Base-by-base conservation (phyloP, 352 stramenopile species). In the Globisporangium nodosum region DNA sequence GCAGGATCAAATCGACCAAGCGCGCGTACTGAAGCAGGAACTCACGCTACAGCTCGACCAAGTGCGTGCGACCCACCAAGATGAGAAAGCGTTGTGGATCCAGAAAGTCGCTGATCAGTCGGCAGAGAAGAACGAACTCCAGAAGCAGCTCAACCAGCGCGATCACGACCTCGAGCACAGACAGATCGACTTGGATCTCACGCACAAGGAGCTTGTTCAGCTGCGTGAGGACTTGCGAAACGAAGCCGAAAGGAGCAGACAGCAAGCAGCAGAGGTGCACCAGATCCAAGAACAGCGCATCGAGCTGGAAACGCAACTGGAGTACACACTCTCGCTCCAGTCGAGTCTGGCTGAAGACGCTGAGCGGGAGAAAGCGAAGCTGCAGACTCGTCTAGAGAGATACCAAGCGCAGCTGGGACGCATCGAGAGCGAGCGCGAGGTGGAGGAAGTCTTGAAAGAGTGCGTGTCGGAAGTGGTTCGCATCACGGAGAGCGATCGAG, bases 21-120 rank as follows among this genome's bases (percentile, higher is more conserved):
- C 71, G n/a, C 59, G 65, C 5, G 57, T 61, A 45, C 64, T 60
- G 3, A 76, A 74, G 52, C 65, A 69, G n/a, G 65, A 80, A 11
- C 65, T 85, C 20, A 62, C 43, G 18, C 56, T 68, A 5, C 60
- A 88, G 50, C 30, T 85, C 4, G 69, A 82, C 3, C 30, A 46
- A 9, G 52, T 80, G 51, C 76, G 71, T 9, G 51, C 11, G 4
- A 61, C 57, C 0, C 69, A 88, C 20, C 74, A 81, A 24, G 37
- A 54, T 9, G 73, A 91, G 24, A 77, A 72, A 35, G 84, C 90
- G 55, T 58, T 69, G 21, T 88, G 73, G 76, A 90, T 91, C 50
- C 68, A 78, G 40, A 75, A 75, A 16, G 58, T 84, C 27, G 80
- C 78, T 5, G 81, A 90, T 21, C 76, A 86, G 49, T 73, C 75